Percentiles rank a stretch among this genome's conserved stretches.
Conservation (phyloP, 495 filamentous ascomycete genomes). For the Lophium mytilinum region DNA sequence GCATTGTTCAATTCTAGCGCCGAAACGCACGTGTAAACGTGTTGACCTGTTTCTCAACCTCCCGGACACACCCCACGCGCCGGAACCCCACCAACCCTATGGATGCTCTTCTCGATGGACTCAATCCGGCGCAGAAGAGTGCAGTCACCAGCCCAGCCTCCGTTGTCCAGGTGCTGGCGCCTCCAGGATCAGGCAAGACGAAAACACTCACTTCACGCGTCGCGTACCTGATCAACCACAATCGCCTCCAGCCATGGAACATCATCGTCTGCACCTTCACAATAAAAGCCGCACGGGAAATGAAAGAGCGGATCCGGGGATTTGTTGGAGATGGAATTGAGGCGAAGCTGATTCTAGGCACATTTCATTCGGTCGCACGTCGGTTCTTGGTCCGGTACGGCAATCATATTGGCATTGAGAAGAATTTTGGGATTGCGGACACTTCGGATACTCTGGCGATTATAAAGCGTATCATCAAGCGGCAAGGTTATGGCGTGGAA, state of each 20-base stretch:
- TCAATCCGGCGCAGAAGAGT: constrained; percentile 76
- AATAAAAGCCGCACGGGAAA: constrained; percentile 91
- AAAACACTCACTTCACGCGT: constrained; percentile 92
- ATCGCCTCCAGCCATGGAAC: constrained; percentile 76
- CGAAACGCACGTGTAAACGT: too few relatives aligned
- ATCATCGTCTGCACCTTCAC: constrained; percentile 97
- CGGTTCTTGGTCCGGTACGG: constrained; percentile 83
- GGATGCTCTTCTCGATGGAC: constrained; percentile 52
- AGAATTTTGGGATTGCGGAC: constrained; percentile 92
- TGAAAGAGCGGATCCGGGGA: constrained; percentile 78
- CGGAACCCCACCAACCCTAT: background rate
- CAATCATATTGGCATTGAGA: constrained; percentile 68
- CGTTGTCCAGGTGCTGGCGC: constrained; percentile 83
- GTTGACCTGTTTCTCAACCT: too few relatives aligned
- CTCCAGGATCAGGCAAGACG: constrained; percentile 75
- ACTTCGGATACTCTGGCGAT: constrained; percentile 69
- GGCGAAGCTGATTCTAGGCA: constrained; percentile 76
- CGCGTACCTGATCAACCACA: constrained; percentile 80
- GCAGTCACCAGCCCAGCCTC: constrained; percentile 74
- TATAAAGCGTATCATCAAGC: constrained; percentile 73
- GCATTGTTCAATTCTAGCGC: too few relatives aligned
- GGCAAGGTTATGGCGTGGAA: constrained; percentile 50
- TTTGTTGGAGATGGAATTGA: constrained; percentile 71
- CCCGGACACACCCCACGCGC: too few relatives aligned
- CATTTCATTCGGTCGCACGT: constrained; percentile 90